Base-by-base conservation (phyloP, 331 rosid genomes). In the Malus hybrid region DNA sequence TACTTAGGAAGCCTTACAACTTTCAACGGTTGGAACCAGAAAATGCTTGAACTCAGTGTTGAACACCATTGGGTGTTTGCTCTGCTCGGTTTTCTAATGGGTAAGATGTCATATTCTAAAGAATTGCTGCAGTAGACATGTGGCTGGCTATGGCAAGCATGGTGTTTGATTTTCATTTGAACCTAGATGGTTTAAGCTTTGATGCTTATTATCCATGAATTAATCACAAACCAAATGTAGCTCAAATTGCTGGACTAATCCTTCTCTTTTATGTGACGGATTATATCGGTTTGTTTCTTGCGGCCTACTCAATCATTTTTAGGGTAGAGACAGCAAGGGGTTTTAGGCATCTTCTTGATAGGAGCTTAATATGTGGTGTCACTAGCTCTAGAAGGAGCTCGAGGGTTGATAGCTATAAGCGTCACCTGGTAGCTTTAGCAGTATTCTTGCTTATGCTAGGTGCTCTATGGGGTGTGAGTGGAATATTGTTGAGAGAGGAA, bases 1-100 rank as follows among this genome's bases (percentile, higher is more conserved):
- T 93, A 85, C 83, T 79, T 91, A 67, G 97, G 98, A 65, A 93
- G 97, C 88, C 94, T 91, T 39, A 91, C 98, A 71, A 93, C 98
- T 13, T 93, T 93, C 85, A 93, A 90, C 18, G 89, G 93, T 74
- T 91, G 96, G 98, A 91, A 91, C 75, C 97, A 93, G 85, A 85
- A 91, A 78, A 93, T 93, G 97, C 86, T 93, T 71, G 89, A 93
- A 55, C 96, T 93, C 73, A 81, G 82, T 77, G 85, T 73, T 68
- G 72, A 83, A 1, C 90, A 94, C 73, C 93, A 78, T 39, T 90
- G 93, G 97, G 83, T 87, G 64, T 86, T 78, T 16, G 69, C 87
- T 63, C 46, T 78, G 69, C 91, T 91, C 59, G 94, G 98, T 20
- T 87, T 88, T 79, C 56, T 91, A 60, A 6, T 93, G 74, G 97